phyloP scores from a whole-genome alignment of 2,329 filamentous ascomycete genomes.

The Claviceps humidiphila region DNA sequence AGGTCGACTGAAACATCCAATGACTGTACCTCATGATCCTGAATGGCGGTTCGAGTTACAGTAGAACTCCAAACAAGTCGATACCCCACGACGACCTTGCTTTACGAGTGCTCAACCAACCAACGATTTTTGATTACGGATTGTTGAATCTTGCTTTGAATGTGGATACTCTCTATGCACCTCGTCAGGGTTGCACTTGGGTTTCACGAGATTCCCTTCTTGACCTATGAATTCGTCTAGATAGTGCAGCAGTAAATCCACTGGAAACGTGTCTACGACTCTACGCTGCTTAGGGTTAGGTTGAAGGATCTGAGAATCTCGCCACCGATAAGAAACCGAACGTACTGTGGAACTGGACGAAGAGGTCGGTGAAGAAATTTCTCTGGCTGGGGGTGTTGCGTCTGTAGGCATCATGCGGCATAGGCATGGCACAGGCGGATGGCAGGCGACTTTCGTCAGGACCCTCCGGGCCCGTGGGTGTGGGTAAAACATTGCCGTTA shows the following conservation, averaged over 20 bases:
- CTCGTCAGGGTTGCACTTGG: constrained; percentile 11
- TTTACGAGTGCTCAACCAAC: background rate
- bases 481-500: background rate
- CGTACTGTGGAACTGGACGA: constrained; percentile 22
- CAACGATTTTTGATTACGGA: background rate
- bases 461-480: constrained; percentile 13
- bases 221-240: constrained; percentile 57
- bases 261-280: constrained; percentile 49
- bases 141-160: background rate
- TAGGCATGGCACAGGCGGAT: constrained; percentile 17
- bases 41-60: background rate
- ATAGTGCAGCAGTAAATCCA: constrained; percentile 52
- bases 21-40: background rate
- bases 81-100: background rate
- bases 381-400: background rate
- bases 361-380: background rate
- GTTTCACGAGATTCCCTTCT: constrained; percentile 29
- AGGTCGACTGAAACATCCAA: background rate
- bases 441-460: constrained; percentile 11
- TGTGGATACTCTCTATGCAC: constrained; percentile 5
- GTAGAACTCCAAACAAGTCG: background rate
- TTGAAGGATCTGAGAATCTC: constrained; percentile 52
- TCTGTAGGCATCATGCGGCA: constrained; percentile 5
- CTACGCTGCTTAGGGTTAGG: constrained; percentile 49
- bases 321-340: constrained; percentile 61